Conservation (phyloP, 2,329 filamentous ascomycete genomes). For the Ascochyta viciae-villosae region DNA sequence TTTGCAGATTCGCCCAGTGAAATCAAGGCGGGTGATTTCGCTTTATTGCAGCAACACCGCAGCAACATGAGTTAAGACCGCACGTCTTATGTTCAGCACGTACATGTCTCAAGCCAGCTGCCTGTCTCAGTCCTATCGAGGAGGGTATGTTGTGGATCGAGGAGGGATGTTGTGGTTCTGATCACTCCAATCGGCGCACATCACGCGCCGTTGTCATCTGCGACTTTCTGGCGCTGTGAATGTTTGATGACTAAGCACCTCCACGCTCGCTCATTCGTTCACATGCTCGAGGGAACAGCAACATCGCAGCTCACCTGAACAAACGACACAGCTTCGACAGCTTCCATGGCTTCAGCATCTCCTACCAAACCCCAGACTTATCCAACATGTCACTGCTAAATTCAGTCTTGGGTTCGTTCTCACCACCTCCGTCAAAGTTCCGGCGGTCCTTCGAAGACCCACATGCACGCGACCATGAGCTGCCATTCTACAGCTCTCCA, state of each 20-base stretch:
- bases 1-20: no score
- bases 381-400: slow-evolving; percentile 43
- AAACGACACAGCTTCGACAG: slow-evolving; percentile 19
- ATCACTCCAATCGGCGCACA: background rate
- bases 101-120: no score
- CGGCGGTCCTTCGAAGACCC: slow-evolving; percentile 46
- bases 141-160: no score
- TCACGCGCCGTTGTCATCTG: slow-evolving; percentile 25
- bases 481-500: slow-evolving; percentile 42
- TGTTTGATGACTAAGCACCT: slow-evolving; percentile 9
- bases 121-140: no score
- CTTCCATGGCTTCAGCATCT: slow-evolving; percentile 10
- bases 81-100: no score
- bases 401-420: slow-evolving; percentile 46
- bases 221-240: background rate
- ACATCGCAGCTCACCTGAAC: slow-evolving; percentile 31
- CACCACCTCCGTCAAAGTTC: slow-evolving; percentile 43
- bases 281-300: slow-evolving; percentile 34
- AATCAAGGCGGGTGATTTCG: no score
- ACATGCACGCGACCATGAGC: slow-evolving; percentile 44
- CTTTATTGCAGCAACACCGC: no score
- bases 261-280: slow-evolving; percentile 38
- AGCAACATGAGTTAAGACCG: no score
- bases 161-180: no score
- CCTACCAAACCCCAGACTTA: slow-evolving; percentile 1